Evolutionary conservation across 257 asterid genomes (phyloP).

Genomic region (Rubia yunnanensis): DNA sequence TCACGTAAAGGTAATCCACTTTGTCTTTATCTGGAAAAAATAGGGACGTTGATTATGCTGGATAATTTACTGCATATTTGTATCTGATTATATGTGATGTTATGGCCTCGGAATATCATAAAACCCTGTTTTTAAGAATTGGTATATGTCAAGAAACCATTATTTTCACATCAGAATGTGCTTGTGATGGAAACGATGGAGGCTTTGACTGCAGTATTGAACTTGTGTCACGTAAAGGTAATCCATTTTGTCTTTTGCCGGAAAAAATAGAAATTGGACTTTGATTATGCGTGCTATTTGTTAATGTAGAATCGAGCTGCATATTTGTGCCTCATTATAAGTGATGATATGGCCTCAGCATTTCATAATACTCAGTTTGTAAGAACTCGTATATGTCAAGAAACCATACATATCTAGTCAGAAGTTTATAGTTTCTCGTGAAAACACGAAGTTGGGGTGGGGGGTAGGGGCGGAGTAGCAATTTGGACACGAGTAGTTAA

Average conservation of each 20-base stretch:
- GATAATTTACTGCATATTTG: too few species aligned
- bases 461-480: neutral
- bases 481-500: conserved; percentile 16
- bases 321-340: neutral
- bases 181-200: conserved; percentile 81
- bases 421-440: neutral
- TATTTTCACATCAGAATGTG: too few species aligned
- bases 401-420: neutral
- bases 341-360: neutral
- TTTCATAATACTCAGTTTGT: neutral
- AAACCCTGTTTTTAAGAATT: too few species aligned
- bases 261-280: neutral
- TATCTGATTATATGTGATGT: too few species aligned
- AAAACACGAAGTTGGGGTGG: neutral
- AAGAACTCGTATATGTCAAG: neutral
- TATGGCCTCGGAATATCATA: too few species aligned
- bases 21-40: too few species aligned
- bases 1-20: conserved; percentile 58
- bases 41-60: too few species aligned
- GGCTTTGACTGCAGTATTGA: conserved; percentile 90
- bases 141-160: too few species aligned
- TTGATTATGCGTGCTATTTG: conserved; percentile 1
- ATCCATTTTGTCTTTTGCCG: conserved; percentile 10
- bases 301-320: neutral
- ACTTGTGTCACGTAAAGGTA: conserved; percentile 76